Conservation (phyloP, 208 protist genomes). For the Leishmania braziliensis region DNA sequence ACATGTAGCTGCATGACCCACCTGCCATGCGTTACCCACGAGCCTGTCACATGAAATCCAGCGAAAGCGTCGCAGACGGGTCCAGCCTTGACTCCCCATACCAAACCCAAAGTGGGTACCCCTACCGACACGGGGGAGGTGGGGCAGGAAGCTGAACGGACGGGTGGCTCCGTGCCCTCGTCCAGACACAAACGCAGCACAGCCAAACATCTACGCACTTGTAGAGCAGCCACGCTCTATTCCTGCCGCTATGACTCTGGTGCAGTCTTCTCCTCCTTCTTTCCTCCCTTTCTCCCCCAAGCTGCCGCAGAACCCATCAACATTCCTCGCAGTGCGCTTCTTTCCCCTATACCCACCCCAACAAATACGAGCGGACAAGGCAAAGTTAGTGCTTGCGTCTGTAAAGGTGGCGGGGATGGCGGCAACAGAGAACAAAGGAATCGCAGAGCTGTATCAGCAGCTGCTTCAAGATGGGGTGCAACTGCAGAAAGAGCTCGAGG, state of each 20-base stretch:
- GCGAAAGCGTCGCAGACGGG: neutral
- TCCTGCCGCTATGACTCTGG: neutral
- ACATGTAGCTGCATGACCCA: neutral
- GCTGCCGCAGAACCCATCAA: too few relatives aligned
- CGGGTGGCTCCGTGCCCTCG: neutral
- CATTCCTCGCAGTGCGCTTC: neutral
- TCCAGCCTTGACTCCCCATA: too few relatives aligned
- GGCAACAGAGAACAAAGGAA: neutral
- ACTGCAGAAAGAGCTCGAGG: slow-evolving; percentile 78
- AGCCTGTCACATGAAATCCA: neutral
- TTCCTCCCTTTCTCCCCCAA: too few relatives aligned
- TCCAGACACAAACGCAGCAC: neutral
- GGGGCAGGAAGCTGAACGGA: neutral
- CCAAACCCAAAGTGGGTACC: neutral
- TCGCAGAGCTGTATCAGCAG: slow-evolving; percentile 38
- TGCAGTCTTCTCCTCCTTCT: too few relatives aligned
- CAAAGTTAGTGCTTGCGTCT: neutral
- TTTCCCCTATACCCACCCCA: neutral
- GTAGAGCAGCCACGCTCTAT: neutral
- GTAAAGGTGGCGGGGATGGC: neutral
- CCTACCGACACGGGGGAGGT: neutral
- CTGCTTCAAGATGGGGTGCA: slow-evolving; percentile 34
- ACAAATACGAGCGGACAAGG: neutral
- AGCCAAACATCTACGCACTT: too few relatives aligned
- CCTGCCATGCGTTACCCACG: neutral